Conservation (phyloP, 495 filamentous ascomycete species). For the Neurospora terricola region DNA sequence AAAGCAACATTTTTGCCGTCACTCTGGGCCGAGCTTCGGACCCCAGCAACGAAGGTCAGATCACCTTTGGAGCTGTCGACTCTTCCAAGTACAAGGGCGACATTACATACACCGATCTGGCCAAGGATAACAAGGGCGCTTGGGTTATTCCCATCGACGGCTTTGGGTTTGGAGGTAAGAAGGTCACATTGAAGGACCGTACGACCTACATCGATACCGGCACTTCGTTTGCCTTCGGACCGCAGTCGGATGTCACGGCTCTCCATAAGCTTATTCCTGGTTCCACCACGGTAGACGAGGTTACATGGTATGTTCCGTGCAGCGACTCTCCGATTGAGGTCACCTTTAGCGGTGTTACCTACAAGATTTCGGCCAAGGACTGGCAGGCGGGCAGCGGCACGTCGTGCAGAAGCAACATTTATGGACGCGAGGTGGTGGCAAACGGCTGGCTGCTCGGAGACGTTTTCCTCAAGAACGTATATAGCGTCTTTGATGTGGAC, state of each 20-base stretch:
- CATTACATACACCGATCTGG: conserved; percentile 50
- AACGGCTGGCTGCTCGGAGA: conserved; percentile 68
- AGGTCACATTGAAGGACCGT: conserved; percentile 37
- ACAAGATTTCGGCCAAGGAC: conserved; percentile 55
- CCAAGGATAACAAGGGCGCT: conserved; percentile 22
- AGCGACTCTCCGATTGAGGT: conserved; percentile 36
- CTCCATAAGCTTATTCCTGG: conserved; percentile 59
- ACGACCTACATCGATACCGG: conserved; percentile 72
- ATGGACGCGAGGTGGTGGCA: conserved; percentile 33
- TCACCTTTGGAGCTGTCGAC: conserved; percentile 68
- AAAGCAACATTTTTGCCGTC: conserved; percentile 57
- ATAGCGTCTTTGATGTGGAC: conserved; percentile 70
- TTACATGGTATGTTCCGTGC: conserved; percentile 63
- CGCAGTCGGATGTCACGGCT: conserved; percentile 49
- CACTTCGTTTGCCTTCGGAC: conserved; percentile 64
- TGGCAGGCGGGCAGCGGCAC: conserved; percentile 46
- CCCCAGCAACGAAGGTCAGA: conserved; percentile 56
- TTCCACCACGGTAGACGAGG: conserved; percentile 32
- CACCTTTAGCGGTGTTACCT: conserved; percentile 42
- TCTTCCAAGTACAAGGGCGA: conserved; percentile 52
- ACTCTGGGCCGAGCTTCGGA: conserved; percentile 55
- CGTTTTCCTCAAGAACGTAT: conserved; percentile 85
- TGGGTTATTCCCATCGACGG: conserved; percentile 67
- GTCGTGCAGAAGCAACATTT: conserved; percentile 59
- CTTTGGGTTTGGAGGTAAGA: conserved; percentile 45